Conservation (phyloP, 495 filamentous ascomycete genomes). For the Apodospora peruviana region DNA sequence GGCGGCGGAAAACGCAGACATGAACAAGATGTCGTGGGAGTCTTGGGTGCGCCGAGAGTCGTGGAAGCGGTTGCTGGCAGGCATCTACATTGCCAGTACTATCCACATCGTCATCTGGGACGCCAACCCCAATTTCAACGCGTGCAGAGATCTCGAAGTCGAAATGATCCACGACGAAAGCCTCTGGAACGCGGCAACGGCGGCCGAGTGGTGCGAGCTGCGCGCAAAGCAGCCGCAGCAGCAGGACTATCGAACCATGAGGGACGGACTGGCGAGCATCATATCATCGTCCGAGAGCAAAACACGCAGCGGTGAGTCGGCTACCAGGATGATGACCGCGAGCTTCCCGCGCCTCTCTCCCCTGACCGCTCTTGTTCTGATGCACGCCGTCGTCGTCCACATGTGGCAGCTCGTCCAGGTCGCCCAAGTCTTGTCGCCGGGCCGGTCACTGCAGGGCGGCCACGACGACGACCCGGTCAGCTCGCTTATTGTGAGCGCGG, state of each 20-base stretch:
- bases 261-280: background rate
- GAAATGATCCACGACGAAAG: background rate
- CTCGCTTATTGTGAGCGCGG: background rate
- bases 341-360: background rate
- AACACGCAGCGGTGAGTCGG: too few relatives aligned
- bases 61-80: constrained; percentile 1
- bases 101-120: background rate
- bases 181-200: background rate
- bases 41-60: constrained; percentile 1
- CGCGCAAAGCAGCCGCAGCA: background rate
- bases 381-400: background rate
- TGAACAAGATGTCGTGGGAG: background rate
- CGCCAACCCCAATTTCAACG: background rate
- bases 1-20: background rate
- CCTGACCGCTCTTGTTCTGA: background rate
- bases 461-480: constrained; percentile 2
- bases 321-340: too few relatives aligned
- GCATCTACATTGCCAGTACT: background rate
- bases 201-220: background rate
- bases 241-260: background rate
- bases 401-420: constrained; percentile 1
- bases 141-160: background rate
- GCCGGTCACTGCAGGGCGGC: background rate
- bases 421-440: background rate
- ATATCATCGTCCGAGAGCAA: too few relatives aligned